Base-by-base conservation (phyloP, 2,329 filamentous ascomycete species). In the Neopestalotiopsis sp. region DNA sequence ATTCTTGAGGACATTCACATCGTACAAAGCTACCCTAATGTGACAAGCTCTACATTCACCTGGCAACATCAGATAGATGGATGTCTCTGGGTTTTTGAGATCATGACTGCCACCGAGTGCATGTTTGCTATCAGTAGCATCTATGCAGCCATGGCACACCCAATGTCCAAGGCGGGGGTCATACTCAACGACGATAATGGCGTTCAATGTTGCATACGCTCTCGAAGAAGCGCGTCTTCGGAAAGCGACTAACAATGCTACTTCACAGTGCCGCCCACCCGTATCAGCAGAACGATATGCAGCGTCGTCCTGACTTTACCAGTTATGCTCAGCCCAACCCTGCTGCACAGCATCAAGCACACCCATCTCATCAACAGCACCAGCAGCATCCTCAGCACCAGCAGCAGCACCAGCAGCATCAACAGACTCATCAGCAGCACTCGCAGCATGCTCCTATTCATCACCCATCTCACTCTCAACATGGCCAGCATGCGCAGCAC, bases 221-320 rank as follows among this genome's bases (percentile, higher is more conserved):
- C n/a, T 40, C 30, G 34, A 17, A 10, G 32, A 17, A n/a, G 34
- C 34, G 17, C 30, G 57, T 59, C 34, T 61, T 20, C 28, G 12
- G 32, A 34, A 38, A 34, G n/a, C 34, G 59, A 61, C 59, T 61
- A 32, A 40, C 59, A 20, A 40, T 40, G 59, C 9, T 20, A 61
- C 17, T 49, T 53, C 40, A 78, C 73, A 85, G 83, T 75, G 71
- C 80, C 49, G 75, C 79, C 70, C 85, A 88, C 75, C 77, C 82
- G 67, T 88, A 88, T 74, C 85, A 75, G 59, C 72, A 67, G 67
- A 57, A 81, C 73, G 85, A 88, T 71, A 84, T 88, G 85, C 81
- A 73, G 76, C 82, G 73, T 81, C 85, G 82, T 81, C 81, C 74
- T 81, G 86, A 74, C 76, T 84, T 73, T 72, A 76, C 71, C 70